Conservation (phyloP, 106 monocot species). For the Cymbidium sinense region DNA sequence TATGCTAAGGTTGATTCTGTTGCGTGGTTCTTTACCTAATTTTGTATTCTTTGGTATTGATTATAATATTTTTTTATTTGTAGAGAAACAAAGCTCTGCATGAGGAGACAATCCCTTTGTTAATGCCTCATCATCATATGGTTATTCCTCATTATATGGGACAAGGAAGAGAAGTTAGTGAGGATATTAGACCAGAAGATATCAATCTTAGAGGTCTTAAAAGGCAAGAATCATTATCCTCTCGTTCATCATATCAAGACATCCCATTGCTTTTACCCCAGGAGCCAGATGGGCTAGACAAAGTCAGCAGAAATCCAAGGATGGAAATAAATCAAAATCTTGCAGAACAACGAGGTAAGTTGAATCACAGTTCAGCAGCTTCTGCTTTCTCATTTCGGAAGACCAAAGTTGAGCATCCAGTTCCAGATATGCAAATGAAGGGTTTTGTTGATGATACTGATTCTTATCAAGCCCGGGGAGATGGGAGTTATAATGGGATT, state of each 20-base stretch:
- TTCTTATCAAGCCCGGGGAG: constrained; percentile 15
- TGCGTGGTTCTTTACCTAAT: constrained; percentile 1
- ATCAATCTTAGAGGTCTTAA: constrained; percentile 25
- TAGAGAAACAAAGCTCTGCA: constrained; percentile 97
- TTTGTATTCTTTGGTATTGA: background rate
- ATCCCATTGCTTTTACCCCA: constrained; percentile 84
- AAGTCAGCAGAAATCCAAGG: constrained; percentile 25
- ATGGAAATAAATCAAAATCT: constrained; percentile 15
- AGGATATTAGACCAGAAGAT: constrained; percentile 18
- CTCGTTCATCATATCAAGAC: constrained; percentile 60
- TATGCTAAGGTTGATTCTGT: constrained; percentile 77
- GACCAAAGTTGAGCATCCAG: constrained; percentile 25
- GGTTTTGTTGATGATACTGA: constrained; percentile 75
- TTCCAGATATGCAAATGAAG: constrained; percentile 69
- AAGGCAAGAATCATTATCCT: constrained; percentile 37
- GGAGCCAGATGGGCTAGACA: constrained; percentile 32
- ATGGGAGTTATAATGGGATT: constrained; percentile 22
- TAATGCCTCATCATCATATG: constrained; percentile 99
- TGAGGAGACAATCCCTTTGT: constrained; percentile 86
- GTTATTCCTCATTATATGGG: constrained; percentile 99
- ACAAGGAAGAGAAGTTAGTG: constrained; percentile 29
- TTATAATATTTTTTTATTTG: constrained; percentile 6
- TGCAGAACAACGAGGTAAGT: constrained; percentile 34
- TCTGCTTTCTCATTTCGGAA: constrained; percentile 32
- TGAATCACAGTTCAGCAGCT: constrained; percentile 21